A percentile compares a stretch with the other conserved stretches of the same genome.
phyloP scores from a whole-genome alignment of 345 rosid genomes.

The Balakata baccata region DNA sequence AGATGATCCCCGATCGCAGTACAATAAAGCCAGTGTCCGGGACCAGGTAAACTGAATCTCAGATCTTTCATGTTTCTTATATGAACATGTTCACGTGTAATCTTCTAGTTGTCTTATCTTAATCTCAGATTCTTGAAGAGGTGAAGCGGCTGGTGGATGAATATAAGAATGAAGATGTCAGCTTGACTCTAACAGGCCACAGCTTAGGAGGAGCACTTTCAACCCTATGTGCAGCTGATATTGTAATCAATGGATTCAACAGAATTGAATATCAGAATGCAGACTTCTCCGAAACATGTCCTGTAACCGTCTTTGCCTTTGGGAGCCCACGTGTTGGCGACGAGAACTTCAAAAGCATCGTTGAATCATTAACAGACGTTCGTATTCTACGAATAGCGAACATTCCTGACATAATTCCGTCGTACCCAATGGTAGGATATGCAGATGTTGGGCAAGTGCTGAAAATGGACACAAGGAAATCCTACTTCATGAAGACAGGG shows the following conservation, averaged over 20 bases:
- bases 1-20: slow-evolving; percentile 38
- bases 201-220: slow-evolving; percentile 60
- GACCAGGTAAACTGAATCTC: neutral
- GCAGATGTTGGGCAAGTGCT: slow-evolving; percentile 17
- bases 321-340: slow-evolving; percentile 22
- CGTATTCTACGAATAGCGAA: slow-evolving; percentile 1
- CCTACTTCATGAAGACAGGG: slow-evolving; percentile 16
- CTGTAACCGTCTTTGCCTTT: slow-evolving; percentile 19
- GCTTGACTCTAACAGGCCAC: slow-evolving; percentile 55
- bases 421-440: slow-evolving; percentile 11
- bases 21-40: slow-evolving; percentile 40
- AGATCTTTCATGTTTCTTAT: too few species aligned
- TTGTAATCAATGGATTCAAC: slow-evolving; percentile 27
- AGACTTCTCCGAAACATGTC: neutral
- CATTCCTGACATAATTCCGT: slow-evolving; percentile 10
- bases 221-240: slow-evolving; percentile 45
- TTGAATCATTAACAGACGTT: neutral
- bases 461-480: slow-evolving; percentile 5
- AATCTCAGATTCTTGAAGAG: slow-evolving; percentile 3
- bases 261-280: neutral
- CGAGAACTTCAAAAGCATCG: slow-evolving; percentile 2
- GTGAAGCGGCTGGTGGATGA: slow-evolving; percentile 36
- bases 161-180: slow-evolving; percentile 45
- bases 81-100: too few species aligned
- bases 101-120: neutral